A percentile compares a stretch with the other conserved stretches of the same genome.
These are phyloP conservation scores for Aaosphaeria pasadenensis DNA, from an alignment of 2,329 filamentous ascomycete species.

Conservation along the genomic window DNA sequence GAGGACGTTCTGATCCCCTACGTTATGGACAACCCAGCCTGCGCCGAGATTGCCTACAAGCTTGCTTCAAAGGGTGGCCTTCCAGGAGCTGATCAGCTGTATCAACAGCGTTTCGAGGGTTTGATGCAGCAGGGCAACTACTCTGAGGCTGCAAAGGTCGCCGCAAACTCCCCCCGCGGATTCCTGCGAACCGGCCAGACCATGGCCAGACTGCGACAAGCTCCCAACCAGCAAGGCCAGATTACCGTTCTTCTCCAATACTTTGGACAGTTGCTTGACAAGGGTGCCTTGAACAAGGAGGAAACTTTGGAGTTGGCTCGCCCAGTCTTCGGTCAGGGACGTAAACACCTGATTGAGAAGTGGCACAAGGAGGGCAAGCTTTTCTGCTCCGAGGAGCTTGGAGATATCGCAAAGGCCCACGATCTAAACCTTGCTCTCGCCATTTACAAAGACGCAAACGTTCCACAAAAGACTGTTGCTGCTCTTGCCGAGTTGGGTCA, in stretches of 20 bases:
- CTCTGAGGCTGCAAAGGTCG: conserved; percentile 87
- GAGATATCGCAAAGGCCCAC: conserved; percentile 87
- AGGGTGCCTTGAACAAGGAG: conserved; percentile 86
- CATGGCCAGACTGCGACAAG: conserved; percentile 90
- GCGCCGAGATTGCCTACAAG: conserved; percentile 90
- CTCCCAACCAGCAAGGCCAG: conserved; percentile 76
- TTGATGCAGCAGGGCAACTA: conserved; percentile 78
- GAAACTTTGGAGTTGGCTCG: conserved; percentile 92
- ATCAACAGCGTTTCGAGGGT: conserved; percentile 88
- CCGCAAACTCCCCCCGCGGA: conserved; percentile 91
- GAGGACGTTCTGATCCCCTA: conserved; percentile 91
- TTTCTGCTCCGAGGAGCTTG: conserved; percentile 92
- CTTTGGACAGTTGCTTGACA: conserved; percentile 95
- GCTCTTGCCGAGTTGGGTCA: conserved; percentile 93
- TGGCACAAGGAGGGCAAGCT: conserved; percentile 97
- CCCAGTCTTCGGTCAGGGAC: conserved; percentile 87
- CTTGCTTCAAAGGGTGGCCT: conserved; percentile 91
- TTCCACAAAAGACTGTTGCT: conserved; percentile 90
- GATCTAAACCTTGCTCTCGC: conserved; percentile 83
- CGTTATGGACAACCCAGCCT: conserved; percentile 92
- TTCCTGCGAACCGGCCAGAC: conserved; percentile 94
- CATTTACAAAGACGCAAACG: conserved; percentile 88
- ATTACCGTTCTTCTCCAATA: conserved; percentile 96
- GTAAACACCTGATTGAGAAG: conserved; percentile 95
- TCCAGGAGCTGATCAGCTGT: conserved; percentile 89